Base-by-base conservation (phyloP, 2,329 filamentous ascomycete species). In the Claviceps sp. region DNA sequence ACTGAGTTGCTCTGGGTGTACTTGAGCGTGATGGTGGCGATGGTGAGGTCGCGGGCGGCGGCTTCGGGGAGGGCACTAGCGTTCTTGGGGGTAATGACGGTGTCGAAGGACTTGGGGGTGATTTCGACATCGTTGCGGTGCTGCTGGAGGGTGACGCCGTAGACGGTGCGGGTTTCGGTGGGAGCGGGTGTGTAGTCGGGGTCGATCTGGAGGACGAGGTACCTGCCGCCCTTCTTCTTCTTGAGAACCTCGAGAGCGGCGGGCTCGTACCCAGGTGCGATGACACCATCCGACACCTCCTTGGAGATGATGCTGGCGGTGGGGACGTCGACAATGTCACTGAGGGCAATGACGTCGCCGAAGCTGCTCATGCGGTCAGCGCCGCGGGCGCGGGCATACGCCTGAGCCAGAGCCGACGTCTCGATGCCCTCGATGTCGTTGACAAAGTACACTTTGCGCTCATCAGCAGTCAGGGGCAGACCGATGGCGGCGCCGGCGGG, bases 1-100 rank as follows among this genome's bases (percentile, higher is more conserved):
- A 98, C 93, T 26, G 90, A 96, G 80, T 98, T 98, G 66, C 89
- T 95, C 73, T 98, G 90, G 1, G 93, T 98, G 76, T 95, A 98
- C 74, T 98, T 98, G 62, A 97, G 78, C 37, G 93, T 89, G 64
- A 98, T 96, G 52, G 93, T 98, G 51, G 93, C 93, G 47, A 98
- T 85, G 30, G 91, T 90, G 58, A 98, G 75, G 64, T 98, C 93
- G 55, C 91, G 84, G 55, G 91, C 77, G 50, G 93, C 93, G 52
- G 80, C 78, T 62, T 93, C 88, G 41, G 90, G 80, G 20, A 98
- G 79, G 18, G 79, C 69, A 41, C 74, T 70, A 50, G 81, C 77
- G 61, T 88, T 82, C 74, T 95, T 94, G 57, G 91, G 90, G 14
- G 86, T 88, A 65, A 97, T 81, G 66, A 96, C 81, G 53, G 79